These are phyloP conservation scores for Saussurea involucrata DNA, from an alignment of 129 eudicot species.

Conservation along the genomic window DNA sequence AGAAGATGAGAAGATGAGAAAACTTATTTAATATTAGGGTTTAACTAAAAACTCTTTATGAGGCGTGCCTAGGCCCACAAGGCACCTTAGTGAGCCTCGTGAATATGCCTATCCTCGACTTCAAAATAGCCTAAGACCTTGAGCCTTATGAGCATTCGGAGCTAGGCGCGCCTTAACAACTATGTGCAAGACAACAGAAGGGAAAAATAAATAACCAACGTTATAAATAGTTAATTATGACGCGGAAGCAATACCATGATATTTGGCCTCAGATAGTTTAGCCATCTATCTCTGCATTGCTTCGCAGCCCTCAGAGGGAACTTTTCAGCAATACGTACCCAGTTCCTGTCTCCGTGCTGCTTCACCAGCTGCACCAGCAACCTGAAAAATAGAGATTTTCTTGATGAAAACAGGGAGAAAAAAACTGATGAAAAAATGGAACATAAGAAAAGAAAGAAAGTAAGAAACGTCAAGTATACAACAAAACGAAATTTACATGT, in stretches of 20 bases:
- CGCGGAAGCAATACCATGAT: constrained; percentile 36
- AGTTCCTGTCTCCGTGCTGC: constrained; percentile 36
- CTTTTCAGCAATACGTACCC: constrained; percentile 47
- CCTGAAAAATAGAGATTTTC: constrained; percentile 16
- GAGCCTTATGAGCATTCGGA: too few species aligned
- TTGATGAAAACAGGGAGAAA: neutral
- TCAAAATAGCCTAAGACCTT: too few species aligned
- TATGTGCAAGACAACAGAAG: neutral
- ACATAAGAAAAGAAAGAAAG: neutral
- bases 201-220: neutral
- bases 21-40: too few species aligned
- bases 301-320: constrained; percentile 45
- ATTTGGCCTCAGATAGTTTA: constrained; percentile 50
- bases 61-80: too few species aligned
- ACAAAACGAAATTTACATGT: constrained; percentile 26
- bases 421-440: neutral
- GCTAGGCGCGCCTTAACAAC: too few species aligned
- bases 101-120: too few species aligned
- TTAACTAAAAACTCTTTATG: too few species aligned
- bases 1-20: too few species aligned
- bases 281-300: constrained; percentile 74
- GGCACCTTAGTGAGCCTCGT: too few species aligned
- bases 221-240: constrained; percentile 6
- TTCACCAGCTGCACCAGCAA: constrained; percentile 35
- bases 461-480: neutral